Base-by-base conservation (phyloP, 495 filamentous ascomycete genomes). In the Immersiella caudata region DNA sequence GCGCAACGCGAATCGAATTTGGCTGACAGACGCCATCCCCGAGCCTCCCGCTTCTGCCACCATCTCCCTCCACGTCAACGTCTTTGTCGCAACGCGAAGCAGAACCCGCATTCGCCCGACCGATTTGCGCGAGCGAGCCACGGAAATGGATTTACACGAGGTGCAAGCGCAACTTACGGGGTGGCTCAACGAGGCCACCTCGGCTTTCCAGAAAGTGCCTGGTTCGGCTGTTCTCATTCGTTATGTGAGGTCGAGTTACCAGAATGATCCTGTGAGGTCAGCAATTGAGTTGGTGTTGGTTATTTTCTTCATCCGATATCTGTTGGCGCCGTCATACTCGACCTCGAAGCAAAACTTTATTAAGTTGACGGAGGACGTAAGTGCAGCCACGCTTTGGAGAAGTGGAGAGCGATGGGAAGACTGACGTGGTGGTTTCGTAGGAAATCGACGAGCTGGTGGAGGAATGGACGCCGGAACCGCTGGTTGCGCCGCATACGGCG, bases 391-490 rank as follows among this genome's bases (percentile, higher is more conserved):
- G 46, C 14, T 6, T 6, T 9, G 5, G 22, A 29, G 26, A 6
- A 16, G 11, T 8, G 29, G 22, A 29, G 52, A 46, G 27, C 7
- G 35, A 51, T 2, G 8, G 1, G 64, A 51, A 67, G 64, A 60
- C 65, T 12, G 22, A 40, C 14, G 27, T 58, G 35, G 50, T 60
- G 27, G 40, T 14, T 29, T 46, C 33, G 60, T 69, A 91, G 85
- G 95, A 99, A 79, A 94, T 99, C 69, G 95, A 99, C 74, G 95
- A 99, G 70, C 83, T 98, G 25, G 92, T 99, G 21, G 94, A 96
- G 56, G 95, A 99, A 68, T 99, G 95, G 95, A 91, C 88, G 2
- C 95, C 95, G 0, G 95, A 99, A 76, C 93, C 95, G 5, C 83
- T 99, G 16, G 93, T 97, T 21, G 85, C 89, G 8, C 79, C 83